These are phyloP conservation scores for Suillus alpinus DNA, from an alignment of 768 basidiomycete genomes.

Conservation along the genomic window DNA sequence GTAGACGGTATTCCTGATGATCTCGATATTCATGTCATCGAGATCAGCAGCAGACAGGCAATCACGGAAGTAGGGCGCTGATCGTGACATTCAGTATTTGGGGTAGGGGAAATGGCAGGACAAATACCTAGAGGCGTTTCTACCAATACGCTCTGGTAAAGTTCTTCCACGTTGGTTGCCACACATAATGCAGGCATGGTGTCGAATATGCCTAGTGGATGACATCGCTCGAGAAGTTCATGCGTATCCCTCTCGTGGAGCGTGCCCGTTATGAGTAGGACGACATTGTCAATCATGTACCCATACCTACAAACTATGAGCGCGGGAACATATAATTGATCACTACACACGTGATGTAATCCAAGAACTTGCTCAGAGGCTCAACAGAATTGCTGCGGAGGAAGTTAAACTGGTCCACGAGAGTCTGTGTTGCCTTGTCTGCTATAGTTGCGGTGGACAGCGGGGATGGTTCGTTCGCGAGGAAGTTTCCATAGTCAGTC, in stretches of 20 bases:
- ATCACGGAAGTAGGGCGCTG: conserved; percentile 94
- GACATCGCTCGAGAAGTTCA: conserved; percentile 93
- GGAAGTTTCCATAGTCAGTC: conserved; percentile 98
- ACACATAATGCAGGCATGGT: conserved; percentile 99
- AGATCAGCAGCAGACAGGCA: conserved; percentile 94
- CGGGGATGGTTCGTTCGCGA: conserved; percentile 92
- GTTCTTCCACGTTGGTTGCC: conserved; percentile 96
- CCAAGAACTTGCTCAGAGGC: conserved; percentile 88
- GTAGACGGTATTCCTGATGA: conserved; percentile 98
- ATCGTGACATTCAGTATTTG: not conserved
- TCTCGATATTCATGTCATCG: conserved; percentile 99
- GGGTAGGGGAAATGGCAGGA: not conserved
- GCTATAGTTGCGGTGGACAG: conserved; percentile 92
- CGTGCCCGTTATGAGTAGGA: conserved; percentile 95
- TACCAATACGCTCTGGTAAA: conserved; percentile 94
- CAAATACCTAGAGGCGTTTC: conserved; percentile 92
- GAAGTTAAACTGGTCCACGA: conserved; percentile 98
- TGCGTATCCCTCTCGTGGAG: conserved; percentile 96
- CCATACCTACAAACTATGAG: conserved; percentile 62
- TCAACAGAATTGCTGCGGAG: conserved; percentile 87
- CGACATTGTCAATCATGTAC: conserved; percentile 99
- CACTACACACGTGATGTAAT: conserved; percentile 89
- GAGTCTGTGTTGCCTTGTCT: conserved; percentile 92
- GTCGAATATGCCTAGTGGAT: conserved; percentile 95
- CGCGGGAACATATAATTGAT: conserved; percentile 3